phyloP scores from a whole-genome alignment of 805 yeast species.

The Kuraishia ogatae region DNA sequence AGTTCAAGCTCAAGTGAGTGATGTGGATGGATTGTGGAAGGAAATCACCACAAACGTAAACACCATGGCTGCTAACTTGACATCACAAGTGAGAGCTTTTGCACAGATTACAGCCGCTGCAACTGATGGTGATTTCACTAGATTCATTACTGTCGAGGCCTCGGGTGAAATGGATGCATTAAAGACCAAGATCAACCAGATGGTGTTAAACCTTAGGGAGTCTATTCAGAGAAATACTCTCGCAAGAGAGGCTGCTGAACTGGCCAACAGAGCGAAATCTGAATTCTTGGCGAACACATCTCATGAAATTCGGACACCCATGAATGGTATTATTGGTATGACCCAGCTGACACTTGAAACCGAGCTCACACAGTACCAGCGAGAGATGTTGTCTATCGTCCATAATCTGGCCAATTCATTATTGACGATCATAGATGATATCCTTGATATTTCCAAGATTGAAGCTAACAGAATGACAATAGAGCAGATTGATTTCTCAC shows the following conservation, averaged over 20 bases:
- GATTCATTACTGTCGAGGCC: constrained; percentile 87
- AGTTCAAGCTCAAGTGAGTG: constrained; percentile 84
- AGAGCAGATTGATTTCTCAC: constrained; percentile 79
- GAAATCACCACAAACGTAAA: constrained; percentile 87
- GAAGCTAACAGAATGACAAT: constrained; percentile 93
- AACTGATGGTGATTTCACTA: constrained; percentile 86
- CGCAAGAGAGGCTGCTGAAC: constrained; percentile 90
- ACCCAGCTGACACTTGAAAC: constrained; percentile 85
- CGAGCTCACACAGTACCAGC: constrained; percentile 81
- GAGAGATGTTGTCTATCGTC: constrained; percentile 86
- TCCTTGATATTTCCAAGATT: constrained; percentile 85
- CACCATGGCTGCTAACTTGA: constrained; percentile 89
- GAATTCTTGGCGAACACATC: constrained; percentile 87
- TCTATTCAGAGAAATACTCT: constrained; percentile 88
- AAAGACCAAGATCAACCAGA: constrained; percentile 60
- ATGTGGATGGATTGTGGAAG: constrained; percentile 88
- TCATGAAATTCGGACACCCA: constrained; percentile 83
- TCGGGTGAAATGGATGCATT: constrained; percentile 82
- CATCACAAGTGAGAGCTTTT: constrained; percentile 88
- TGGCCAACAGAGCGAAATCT: constrained; percentile 83
- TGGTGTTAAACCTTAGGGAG: constrained; percentile 81
- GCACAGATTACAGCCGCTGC: constrained; percentile 93
- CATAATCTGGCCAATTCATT: constrained; percentile 82
- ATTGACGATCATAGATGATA: constrained; percentile 82
- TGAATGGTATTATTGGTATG: constrained; percentile 92